Base-by-base conservation (phyloP, 2,329 filamentous ascomycete genomes). In the Lasiodiplodia sp. region DNA sequence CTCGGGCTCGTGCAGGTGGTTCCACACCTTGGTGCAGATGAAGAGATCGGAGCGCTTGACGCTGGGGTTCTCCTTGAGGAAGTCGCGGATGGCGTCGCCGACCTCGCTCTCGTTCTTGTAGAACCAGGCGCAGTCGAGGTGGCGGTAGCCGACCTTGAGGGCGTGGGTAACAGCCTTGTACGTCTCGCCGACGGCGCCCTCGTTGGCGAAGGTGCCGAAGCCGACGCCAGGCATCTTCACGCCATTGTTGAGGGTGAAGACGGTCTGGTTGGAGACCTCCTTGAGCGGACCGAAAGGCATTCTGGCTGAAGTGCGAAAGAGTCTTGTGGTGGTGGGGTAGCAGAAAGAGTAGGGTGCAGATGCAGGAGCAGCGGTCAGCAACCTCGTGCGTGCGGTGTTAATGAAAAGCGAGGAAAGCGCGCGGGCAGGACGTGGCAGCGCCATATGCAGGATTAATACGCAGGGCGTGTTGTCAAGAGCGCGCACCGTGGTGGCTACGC, bases 31-130 rank as follows among this genome's bases (percentile, higher is more conserved):
- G 70, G 90, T 92, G n/a, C 90, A 92, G 68, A 93, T 81, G 79
- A 91, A 94, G 68, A 94, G 73, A 38, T 92, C 85, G 31, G 83
- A 79, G 55, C 89, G 85, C 18, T 83, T 80, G 28, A 93, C 73
- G 0, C 82, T 83, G 4, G 87, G 87, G 69, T 85, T 78, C 66
- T 83, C 79, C 74, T 83, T 81, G 69, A 88, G 79, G 78, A 88
- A 89, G 74, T 88, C 87, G 40, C 81, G 82, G 18, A 93, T 80
- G 1, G 91, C 91, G 57, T 88, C 82, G 38, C 90, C 89, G 44
- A 93, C 90, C 76, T 91, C 86, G n/a, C 80, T 78, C 76, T 94
- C 91, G 74, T 94, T 94, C 69, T 82, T 85, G 78, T 94, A 94
- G 77, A 87, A 88, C 79, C 90, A 89, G 0, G 91, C 91, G 14